Evolutionary conservation across 2,329 filamentous ascomycete species (phyloP), one percentile per base, ranked within the genome.

Genomic region (Byssoonygena ceratinophila): DNA sequence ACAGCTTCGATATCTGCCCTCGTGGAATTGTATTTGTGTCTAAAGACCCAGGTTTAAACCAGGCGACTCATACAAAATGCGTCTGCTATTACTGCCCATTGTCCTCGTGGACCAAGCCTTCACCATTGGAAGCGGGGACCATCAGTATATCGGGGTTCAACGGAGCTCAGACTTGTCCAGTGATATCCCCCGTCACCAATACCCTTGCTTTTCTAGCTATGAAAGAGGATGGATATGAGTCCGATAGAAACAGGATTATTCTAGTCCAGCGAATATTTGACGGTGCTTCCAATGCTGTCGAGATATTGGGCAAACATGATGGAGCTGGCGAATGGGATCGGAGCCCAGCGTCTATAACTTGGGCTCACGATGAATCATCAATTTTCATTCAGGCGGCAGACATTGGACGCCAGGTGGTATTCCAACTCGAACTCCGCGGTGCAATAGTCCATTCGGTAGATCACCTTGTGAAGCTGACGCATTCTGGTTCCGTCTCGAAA

Each of bases 1-100:
- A 71, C 20, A 64, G 74, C 55, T 75, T 74, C 57, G 73, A 74
- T 55, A 67, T 76, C 43, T 72, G 71, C 45, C 64, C 66, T 0
- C 64, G 64, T 0, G 71, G 72, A 23, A 68, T 74, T 49, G 68
- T 70, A 2, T 74, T 76, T 55, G 66, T 75, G 46, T 67, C 70
- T 1, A 75, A 73, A 55, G 72, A 74, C 54, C 72, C 72, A 1
- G 61, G 59, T 5, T 53, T 73, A 12, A 70, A 73, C 51, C 69
- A 70, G 9, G 73, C 73, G 4, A 68, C 66, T 1, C 72, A 75
- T 59, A 76, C 73, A 0, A 67, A 69, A 46, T 70, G 70, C 58
- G 65, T 71, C 1, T 69, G 68, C 50, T 76, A 75, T 58, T 72
- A 71, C 57, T 65, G 71, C 34, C 66, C 69, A 4, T 68, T 72